Percentiles rank a stretch among this genome's conserved stretches.
Evolutionary conservation across 805 yeast species (phyloP).

Genomic region (Candida andamanensis): DNA sequence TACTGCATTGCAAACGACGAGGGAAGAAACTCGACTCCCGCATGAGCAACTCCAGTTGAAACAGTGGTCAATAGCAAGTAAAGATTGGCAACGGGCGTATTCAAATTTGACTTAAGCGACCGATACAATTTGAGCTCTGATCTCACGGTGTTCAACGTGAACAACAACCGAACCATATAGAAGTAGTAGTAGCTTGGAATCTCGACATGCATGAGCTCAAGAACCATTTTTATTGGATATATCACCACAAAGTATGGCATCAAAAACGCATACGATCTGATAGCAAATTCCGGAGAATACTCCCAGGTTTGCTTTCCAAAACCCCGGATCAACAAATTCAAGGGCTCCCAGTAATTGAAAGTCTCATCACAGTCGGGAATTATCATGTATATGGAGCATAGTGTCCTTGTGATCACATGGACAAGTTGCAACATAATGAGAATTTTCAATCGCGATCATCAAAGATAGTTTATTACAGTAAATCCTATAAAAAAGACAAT

Average conservation of each 20-base stretch:
- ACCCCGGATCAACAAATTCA: slow-evolving; percentile 68
- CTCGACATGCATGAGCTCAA: slow-evolving; percentile 7
- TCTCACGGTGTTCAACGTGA: slow-evolving; percentile 31
- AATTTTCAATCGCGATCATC: no score
- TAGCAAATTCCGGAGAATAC: slow-evolving; percentile 84
- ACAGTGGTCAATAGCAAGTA: slow-evolving; percentile 58
- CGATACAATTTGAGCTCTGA: slow-evolving; percentile 52
- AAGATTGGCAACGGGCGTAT: slow-evolving; percentile 47
- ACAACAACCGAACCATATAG: slow-evolving; percentile 46
- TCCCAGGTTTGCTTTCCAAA: slow-evolving; percentile 97
- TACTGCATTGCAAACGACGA: slow-evolving; percentile 64
- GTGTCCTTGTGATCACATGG: slow-evolving; percentile 16
- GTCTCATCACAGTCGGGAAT: slow-evolving; percentile 91
- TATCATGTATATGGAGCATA: slow-evolving; percentile 52
- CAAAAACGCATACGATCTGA: slow-evolving; percentile 80
- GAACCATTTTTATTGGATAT: slow-evolving; percentile 15
- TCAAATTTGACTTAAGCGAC: slow-evolving; percentile 29
- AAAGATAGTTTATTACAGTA: no score
- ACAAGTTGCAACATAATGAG: no score
- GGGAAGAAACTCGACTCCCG: slow-evolving; percentile 81
- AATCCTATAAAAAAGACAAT: no score
- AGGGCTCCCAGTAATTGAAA: slow-evolving; percentile 92
- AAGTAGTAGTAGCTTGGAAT: slow-evolving; percentile 35
- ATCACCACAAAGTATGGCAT: slow-evolving; percentile 40
- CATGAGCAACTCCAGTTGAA: slow-evolving; percentile 84